These are phyloP conservation scores for Candida sp. DNA, from an alignment of 1,139 yeast species.

Conservation along the genomic window DNA sequence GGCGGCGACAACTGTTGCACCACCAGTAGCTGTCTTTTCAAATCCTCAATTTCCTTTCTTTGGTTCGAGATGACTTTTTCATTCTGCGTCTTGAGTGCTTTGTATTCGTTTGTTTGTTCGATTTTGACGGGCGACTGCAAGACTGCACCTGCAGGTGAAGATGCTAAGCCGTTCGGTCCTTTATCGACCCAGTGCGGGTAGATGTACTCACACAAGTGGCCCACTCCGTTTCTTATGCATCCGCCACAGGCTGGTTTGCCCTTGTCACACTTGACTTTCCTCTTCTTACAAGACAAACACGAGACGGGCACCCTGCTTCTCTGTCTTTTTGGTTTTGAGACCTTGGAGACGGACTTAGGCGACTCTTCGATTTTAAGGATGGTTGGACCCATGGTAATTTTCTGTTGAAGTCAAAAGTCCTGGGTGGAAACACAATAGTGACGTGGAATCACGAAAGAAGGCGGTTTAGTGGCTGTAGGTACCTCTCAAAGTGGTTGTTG, in stretches of 20 bases:
- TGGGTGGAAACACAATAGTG: not conserved
- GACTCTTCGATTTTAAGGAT: not conserved
- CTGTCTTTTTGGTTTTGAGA: conserved; percentile 19
- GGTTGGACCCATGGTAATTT: not conserved
- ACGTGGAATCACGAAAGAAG: no score
- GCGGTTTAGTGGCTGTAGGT: no score
- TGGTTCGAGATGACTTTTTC: conserved; percentile 30
- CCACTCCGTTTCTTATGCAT: conserved; percentile 45
- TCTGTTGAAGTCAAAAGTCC: not conserved
- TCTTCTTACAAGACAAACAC: conserved; percentile 45
- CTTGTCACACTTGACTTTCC: conserved; percentile 53
- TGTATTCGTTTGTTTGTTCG: conserved; percentile 25
- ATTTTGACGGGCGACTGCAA: conserved; percentile 10
- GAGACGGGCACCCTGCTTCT: conserved; percentile 46
- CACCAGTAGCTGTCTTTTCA: conserved; percentile 35
- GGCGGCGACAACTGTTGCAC: conserved; percentile 28
- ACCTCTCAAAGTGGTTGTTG: no score
- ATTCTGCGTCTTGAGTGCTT: conserved; percentile 22
- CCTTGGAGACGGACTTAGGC: not conserved
- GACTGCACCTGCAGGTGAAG: not conserved
- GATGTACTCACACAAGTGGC: conserved; percentile 45
- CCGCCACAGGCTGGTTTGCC: conserved; percentile 48
- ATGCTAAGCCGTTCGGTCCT: not conserved
- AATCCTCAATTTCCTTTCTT: conserved; percentile 38
- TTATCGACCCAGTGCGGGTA: conserved; percentile 44